These are phyloP conservation scores for Irpex sp. DNA, from an alignment of 1,284 basidiomycete genomes.

Conservation along the genomic window DNA sequence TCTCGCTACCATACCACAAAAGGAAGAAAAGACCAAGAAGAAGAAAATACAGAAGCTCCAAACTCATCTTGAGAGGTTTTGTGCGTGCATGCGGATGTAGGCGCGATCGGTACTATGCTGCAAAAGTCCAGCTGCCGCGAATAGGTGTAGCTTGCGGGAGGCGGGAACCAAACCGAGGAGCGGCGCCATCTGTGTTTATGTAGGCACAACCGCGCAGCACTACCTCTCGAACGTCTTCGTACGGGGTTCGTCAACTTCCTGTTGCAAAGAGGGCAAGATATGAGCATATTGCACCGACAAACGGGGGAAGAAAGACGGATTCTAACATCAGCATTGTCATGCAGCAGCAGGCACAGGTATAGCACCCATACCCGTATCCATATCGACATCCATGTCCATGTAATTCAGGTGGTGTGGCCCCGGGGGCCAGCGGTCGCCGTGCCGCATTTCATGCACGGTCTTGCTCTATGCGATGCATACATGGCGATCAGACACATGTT, in stretches of 20 bases:
- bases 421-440: conserved; percentile 1
- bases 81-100: not conserved
- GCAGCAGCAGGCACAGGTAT: conserved; percentile 1
- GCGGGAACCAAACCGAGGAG: not conserved
- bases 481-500: conserved; percentile 3
- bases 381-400: conserved; percentile 1
- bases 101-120: not conserved
- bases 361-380: not conserved
- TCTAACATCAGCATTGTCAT: not conserved
- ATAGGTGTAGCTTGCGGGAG: not conserved
- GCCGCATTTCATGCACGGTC: conserved; percentile 6
- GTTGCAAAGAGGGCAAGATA: not conserved
- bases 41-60: conserved; percentile 10
- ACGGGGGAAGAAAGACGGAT: not conserved
- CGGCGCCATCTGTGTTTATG: not conserved
- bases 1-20: not conserved
- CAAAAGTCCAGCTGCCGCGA: not conserved
- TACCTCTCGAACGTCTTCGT: not conserved
- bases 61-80: conserved; percentile 6
- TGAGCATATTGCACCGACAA: not conserved
- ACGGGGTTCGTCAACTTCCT: not conserved
- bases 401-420: not conserved
- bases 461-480: not conserved
- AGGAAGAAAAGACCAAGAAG: not conserved
- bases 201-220: not conserved